These are phyloP conservation scores for Bipolaris sorokiniana DNA, from an alignment of 2,329 filamentous ascomycete species.

Conservation along the genomic window DNA sequence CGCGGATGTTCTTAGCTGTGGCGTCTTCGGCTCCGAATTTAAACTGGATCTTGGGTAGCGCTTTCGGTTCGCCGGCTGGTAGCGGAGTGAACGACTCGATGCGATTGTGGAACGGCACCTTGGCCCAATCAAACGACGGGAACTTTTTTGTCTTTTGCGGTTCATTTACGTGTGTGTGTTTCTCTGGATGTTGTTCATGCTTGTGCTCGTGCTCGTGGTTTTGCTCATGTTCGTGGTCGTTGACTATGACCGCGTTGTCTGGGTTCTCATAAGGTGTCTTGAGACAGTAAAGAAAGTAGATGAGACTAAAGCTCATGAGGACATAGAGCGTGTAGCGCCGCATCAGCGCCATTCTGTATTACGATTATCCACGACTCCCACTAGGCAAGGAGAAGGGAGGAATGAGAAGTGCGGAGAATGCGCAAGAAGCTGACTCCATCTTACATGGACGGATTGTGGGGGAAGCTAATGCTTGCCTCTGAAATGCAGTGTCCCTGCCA, in stretches of 20 bases:
- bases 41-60: slow-evolving; percentile 53
- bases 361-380: slow-evolving; percentile 16
- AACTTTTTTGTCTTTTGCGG: slow-evolving; percentile 7
- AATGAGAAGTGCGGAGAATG: not conserved
- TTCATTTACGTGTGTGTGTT: not conserved
- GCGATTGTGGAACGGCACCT: slow-evolving; percentile 50
- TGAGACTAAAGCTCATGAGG: slow-evolving; percentile 39
- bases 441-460: not conserved
- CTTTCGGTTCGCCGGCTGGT: slow-evolving; percentile 46
- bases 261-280: slow-evolving; percentile 41
- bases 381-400: slow-evolving; percentile 8
- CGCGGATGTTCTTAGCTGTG: slow-evolving; percentile 40
- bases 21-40: slow-evolving; percentile 48
- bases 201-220: slow-evolving; percentile 12
- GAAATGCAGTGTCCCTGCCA: slow-evolving; percentile 1
- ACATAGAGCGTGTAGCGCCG: slow-evolving; percentile 48
- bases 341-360: slow-evolving; percentile 47
- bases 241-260: slow-evolving; percentile 2
- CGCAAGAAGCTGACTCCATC: not conserved
- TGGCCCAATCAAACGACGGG: slow-evolving; percentile 49
- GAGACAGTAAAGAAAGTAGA: slow-evolving; percentile 49
- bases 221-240: slow-evolving; percentile 15
- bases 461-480: not conserved
- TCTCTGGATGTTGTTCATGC: slow-evolving; percentile 8
- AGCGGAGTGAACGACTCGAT: slow-evolving; percentile 46